These are phyloP conservation scores for Penicillium corylophilum DNA, from an alignment of 2,329 filamentous ascomycete species.

Conservation along the genomic window DNA sequence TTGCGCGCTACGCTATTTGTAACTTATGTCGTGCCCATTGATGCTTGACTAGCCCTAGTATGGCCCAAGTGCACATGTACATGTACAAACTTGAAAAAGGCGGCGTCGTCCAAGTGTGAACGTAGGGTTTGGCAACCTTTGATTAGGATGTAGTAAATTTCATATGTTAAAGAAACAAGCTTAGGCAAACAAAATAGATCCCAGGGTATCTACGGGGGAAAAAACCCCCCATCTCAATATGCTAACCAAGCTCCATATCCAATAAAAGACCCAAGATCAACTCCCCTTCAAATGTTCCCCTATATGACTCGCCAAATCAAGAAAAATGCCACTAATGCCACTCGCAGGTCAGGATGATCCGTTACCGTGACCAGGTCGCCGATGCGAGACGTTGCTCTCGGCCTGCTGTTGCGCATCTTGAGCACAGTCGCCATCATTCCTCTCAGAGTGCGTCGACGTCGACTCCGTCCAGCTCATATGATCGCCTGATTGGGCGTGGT, in stretches of 20 bases:
- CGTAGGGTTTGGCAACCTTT: no score
- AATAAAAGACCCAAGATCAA: background rate
- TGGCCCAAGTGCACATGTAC: no score
- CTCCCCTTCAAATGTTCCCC: no score
- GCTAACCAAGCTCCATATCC: background rate
- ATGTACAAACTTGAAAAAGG: no score
- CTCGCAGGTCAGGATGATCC: background rate
- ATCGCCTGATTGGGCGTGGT: slow-evolving; percentile 6
- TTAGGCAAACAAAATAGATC: background rate
- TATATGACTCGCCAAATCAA: background rate
- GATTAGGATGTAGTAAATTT: background rate
- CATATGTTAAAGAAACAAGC: background rate
- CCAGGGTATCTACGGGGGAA: slow-evolving; percentile 1
- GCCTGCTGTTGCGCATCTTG: background rate
- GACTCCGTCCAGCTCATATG: slow-evolving; percentile 21
- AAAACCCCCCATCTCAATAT: background rate
- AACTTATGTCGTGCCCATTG: no score
- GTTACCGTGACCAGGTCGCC: background rate
- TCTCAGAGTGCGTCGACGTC: slow-evolving; percentile 11
- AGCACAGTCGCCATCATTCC: slow-evolving; percentile 2
- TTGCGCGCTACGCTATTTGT: no score
- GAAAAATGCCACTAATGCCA: background rate
- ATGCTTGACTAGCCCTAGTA: no score
- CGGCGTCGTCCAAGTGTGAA: no score
- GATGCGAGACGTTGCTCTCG: background rate